Evolutionary conservation across 2,329 filamentous ascomycete species (phyloP), one percentile per base, ranked within the genome.

Genomic region (Reticulascus tulasneorum): DNA sequence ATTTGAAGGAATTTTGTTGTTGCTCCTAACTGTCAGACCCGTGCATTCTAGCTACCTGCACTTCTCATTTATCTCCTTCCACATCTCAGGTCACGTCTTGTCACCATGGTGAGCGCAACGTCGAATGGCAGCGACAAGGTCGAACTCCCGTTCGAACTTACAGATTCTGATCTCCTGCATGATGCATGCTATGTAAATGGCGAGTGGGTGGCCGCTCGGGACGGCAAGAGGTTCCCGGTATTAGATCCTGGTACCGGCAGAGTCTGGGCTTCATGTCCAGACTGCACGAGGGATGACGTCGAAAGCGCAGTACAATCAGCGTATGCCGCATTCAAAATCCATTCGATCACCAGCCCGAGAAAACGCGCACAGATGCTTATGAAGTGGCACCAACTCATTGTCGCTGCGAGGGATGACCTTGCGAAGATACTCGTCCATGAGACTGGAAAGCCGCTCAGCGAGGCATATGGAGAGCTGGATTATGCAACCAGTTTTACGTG

Each of bases 371-470:
- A 62, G 29, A 51, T 53, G 9, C 50, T 69, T 6, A 43, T 56
- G 4, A 47, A 45, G 9, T 67, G 64, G 63, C 55, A 63, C 39
- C 38, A 47, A 3, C 53, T 63, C 7, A 62, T 68, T 34, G 35
- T 50, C 1, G 53, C 46, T 4, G 49, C 58, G 5, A 53, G 56
- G n/a, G 52, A 59, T 5, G 66, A 69, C 33, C 35, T 69, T 5
- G 63, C 64, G 1, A 56, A 46, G 22, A 50, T 69, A 5, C 37
- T 69, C 2, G 59, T 62, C 3, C 54, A 61, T 41, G 73, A 80
- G 53, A 79, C 74, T 0, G 76, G 77, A 4, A 79, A 79, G 46
- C 73, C 76, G 2, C 56, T 77, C 0, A 52, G 62, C 10, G 75
- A 80, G 47, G 66, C 76, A 0, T 55, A 63, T 6, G 73, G 63